Evolutionary conservation across 2,329 filamentous ascomycete species (phyloP), one percentile per base, ranked within the genome.

Genomic region (Harringtonia aguacate): DNA sequence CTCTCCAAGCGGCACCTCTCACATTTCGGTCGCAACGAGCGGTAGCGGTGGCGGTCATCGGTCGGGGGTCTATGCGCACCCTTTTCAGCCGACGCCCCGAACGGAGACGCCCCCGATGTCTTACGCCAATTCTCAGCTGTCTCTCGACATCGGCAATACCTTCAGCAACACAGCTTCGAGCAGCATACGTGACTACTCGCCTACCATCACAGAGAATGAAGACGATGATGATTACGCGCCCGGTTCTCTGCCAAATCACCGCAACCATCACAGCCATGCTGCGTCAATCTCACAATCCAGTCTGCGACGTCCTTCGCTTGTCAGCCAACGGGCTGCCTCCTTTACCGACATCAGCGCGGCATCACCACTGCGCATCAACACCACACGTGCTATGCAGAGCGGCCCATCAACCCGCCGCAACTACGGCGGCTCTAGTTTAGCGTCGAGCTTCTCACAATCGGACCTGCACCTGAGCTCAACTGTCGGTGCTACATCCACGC

Each of bases 1-100:
- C 20, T 78, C 76, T 2, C 70, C 75, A 44, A 78, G 74, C 54
- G 74, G 72, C 45, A 68, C 69, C 41, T 79, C 74, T 21, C 73
- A 78, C 54, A 61, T 66, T 50, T 79, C 75, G 10, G 66, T 75
- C 43, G 67, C 72, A 8, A 77, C 74, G 22, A 69, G 68, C 40
- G 70, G 65, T 48, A 79, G 74, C 52, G 67, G 64, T 50, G 77
- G 73, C 51, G 67, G 50, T 10, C 44, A 61, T 43, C 66, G 71
- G 46, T 64, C 62, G 46, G 66, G 66, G 46, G 57, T 66, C 28
- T 81, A 81, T 54, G 68, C 80, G 18, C 78, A 81, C 55, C 77
- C 78, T 22, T 81, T 79, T 51, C 75, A 80, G 56, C 78, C 81
- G 60, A 79, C 67, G 9, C 78, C 78, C 28, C 69, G 74, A 34